A percentile compares a stretch with the other conserved stretches of the same genome.
Evolutionary conservation across 306 rosid genomes (phyloP).

Genomic region (Hippophae gyantsensis): DNA sequence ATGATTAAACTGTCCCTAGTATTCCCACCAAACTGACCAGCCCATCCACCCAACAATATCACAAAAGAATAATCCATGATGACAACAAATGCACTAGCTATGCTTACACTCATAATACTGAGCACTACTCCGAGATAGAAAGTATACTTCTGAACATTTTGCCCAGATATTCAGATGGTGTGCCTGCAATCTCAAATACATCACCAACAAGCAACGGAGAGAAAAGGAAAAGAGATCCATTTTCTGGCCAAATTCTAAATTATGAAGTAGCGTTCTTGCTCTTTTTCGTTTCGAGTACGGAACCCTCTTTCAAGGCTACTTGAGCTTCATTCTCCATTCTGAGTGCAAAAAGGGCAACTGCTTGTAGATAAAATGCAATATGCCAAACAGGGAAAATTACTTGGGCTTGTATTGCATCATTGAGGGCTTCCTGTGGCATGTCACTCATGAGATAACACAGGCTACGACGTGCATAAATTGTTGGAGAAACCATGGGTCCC

Average conservation of each 20-base stretch:
- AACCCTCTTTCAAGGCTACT: slow-evolving; percentile 71
- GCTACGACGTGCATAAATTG: slow-evolving; percentile 86
- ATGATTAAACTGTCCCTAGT: slow-evolving; percentile 14
- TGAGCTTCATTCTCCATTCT: slow-evolving; percentile 66
- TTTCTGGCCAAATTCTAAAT: slow-evolving; percentile 7
- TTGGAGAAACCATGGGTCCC: slow-evolving; percentile 90
- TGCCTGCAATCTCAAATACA: slow-evolving; percentile 25
- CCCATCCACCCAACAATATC: slow-evolving; percentile 31
- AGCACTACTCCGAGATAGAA: slow-evolving; percentile 8
- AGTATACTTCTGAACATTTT: slow-evolving; percentile 16
- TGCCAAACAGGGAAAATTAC: slow-evolving; percentile 73
- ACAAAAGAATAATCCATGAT: slow-evolving; percentile 53
- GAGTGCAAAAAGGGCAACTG: slow-evolving; percentile 49
- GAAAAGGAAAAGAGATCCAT: slow-evolving; percentile 9
- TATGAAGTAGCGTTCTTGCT: slow-evolving; percentile 34
- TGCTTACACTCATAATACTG: slow-evolving; percentile 23
- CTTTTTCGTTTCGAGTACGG: slow-evolving; percentile 54
- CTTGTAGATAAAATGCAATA: slow-evolving; percentile 71
- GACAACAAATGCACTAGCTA: slow-evolving; percentile 39
- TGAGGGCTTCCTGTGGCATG: slow-evolving; percentile 74
- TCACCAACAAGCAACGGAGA: slow-evolving; percentile 14
- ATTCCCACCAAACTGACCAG: slow-evolving; percentile 29
- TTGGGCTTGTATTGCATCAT: slow-evolving; percentile 77
- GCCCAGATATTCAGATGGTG: slow-evolving; percentile 34
- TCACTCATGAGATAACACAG: slow-evolving; percentile 58